Evolutionary conservation across 2,329 filamentous ascomycete species (phyloP).

Genomic region (Phialophora verrucosa): DNA sequence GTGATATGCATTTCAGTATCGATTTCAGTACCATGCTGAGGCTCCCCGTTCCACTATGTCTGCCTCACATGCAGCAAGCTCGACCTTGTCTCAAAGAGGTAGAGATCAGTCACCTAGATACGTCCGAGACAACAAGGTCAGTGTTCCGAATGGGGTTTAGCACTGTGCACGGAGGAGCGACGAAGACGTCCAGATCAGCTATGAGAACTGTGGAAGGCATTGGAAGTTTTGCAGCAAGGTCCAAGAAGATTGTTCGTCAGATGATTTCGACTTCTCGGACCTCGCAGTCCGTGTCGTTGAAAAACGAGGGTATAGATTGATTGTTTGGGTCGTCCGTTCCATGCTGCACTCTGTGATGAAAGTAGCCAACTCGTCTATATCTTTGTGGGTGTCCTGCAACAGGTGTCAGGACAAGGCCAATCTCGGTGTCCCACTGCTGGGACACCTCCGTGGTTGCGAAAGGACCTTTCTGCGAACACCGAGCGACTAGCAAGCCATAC

Average conservation of each 20-base stretch:
- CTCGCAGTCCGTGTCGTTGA: not conserved
- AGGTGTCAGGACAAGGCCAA: conserved; percentile 7
- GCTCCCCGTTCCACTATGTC: too few species aligned
- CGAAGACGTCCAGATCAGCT: too few species aligned
- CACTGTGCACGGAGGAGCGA: too few species aligned
- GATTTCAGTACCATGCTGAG: too few species aligned
- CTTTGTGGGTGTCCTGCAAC: not conserved
- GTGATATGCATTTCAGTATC: too few species aligned
- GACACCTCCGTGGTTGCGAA: not conserved
- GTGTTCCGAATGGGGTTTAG: too few species aligned
- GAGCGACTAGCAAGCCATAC: conserved; percentile 1
- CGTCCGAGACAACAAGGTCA: too few species aligned
- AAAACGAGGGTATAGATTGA: not conserved
- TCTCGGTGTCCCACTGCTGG: not conserved
- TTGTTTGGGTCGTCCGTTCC: not conserved
- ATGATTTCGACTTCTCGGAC: conserved; percentile 2
- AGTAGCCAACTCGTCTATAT: conserved; percentile 9
- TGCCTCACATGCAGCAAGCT: too few species aligned
- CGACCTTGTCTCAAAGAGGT: too few species aligned
- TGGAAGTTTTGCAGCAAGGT: too few species aligned
- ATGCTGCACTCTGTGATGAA: not conserved
- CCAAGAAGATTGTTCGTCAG: not conserved
- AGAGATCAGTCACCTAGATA: too few species aligned
- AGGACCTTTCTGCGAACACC: not conserved
- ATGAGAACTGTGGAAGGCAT: too few species aligned